phyloP scores from a whole-genome alignment of 2,329 filamentous ascomycete genomes.

The Arthrobotrys sphaeroides region DNA sequence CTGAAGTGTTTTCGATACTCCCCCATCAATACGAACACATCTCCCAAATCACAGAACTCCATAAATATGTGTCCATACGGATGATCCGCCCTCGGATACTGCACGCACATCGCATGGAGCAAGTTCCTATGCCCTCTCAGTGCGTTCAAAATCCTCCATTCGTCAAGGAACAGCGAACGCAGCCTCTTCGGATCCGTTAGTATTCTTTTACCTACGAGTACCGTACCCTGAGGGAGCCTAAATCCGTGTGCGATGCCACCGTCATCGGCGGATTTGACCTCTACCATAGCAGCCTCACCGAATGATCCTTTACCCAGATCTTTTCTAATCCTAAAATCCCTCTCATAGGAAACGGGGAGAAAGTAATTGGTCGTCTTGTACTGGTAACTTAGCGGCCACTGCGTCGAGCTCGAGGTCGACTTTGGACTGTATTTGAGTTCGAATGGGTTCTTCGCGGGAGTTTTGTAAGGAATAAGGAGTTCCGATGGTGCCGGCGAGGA shows the following conservation, averaged over 20 bases:
- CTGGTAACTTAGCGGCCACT: neutral
- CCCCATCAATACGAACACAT: neutral
- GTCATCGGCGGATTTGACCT: neutral
- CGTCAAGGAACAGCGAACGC: neutral
- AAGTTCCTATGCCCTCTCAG: slow-evolving; percentile 32
- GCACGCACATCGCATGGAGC: neutral
- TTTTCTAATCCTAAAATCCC: neutral
- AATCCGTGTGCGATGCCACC: slow-evolving; percentile 18
- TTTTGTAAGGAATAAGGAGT: neutral
- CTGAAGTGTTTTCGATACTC: neutral
- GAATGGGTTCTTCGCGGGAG: neutral
- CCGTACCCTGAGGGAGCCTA: neutral
- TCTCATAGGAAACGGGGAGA: slow-evolving; percentile 3
- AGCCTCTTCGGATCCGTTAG: neutral
- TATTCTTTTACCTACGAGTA: slow-evolving; percentile 6
- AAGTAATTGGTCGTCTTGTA: neutral
- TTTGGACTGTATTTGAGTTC: no score
- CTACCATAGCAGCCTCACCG: slow-evolving; percentile 3
- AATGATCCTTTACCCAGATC: slow-evolving; percentile 4
- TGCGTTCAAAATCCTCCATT: slow-evolving; percentile 6
- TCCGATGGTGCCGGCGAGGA: neutral
- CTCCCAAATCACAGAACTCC: slow-evolving; percentile 39
- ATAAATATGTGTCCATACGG: slow-evolving; percentile 35
- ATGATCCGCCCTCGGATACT: neutral
- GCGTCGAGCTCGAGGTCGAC: neutral